Percentiles rank a stretch among this genome's conserved stretches.
Evolutionary conservation across 495 filamentous ascomycete species (phyloP).

Genomic region (Elasticomyces elasticus): DNA sequence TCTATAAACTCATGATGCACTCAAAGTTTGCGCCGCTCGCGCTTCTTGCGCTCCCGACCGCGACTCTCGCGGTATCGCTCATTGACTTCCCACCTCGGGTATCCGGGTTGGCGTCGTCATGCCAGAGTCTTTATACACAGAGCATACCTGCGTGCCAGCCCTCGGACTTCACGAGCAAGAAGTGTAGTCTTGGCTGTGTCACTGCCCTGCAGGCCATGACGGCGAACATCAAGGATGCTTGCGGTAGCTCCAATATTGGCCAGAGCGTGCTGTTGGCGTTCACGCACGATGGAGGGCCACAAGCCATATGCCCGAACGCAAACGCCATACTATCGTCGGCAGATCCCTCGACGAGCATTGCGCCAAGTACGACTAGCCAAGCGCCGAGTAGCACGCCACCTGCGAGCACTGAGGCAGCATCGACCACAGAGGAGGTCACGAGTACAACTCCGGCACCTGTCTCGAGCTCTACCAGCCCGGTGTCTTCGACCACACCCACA

Average conservation of each 20-base stretch:
- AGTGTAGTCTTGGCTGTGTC: conserved; percentile 29
- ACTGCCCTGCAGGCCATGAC: conserved; percentile 25
- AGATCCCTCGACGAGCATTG: not conserved
- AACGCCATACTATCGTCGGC: not conserved
- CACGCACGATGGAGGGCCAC: conserved; percentile 4
- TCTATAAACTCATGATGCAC: not conserved
- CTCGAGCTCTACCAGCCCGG: not conserved
- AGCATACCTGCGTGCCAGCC: conserved; percentile 26
- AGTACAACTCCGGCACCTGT: not conserved
- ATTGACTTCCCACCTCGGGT: conserved; percentile 20
- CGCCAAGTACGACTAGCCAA: not conserved
- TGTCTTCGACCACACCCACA: not conserved
- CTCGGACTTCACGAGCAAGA: conserved; percentile 25
- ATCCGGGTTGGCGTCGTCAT: conserved; percentile 5
- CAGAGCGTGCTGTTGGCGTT: conserved; percentile 18
- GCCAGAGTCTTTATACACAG: conserved; percentile 19
- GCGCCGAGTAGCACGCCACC: not conserved
- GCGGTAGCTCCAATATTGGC: conserved; percentile 10
- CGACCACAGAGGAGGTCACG: not conserved
- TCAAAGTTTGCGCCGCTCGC: not conserved
- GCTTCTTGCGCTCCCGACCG: conserved; percentile 12
- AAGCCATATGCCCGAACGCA: conserved; percentile 12
- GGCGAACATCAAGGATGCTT: conserved; percentile 20
- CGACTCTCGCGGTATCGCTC: conserved; percentile 16
- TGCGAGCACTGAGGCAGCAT: not conserved